Conservation (phyloP, 805 yeast genomes). For the Lachancea kluyveri region DNA sequence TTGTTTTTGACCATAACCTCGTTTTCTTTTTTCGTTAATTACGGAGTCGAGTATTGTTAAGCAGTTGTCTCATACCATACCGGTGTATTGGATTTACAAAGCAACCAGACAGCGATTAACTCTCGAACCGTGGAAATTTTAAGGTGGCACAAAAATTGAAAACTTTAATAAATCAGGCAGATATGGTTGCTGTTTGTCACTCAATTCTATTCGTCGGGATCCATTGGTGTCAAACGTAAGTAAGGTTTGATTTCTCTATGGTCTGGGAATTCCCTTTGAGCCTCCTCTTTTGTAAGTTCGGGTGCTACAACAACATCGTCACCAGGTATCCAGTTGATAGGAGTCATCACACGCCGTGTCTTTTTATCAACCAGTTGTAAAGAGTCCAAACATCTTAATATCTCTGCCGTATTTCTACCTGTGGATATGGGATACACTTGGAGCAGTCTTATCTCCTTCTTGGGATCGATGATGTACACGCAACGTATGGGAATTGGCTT, state of each 20-base stretch:
- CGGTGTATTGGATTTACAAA: no score
- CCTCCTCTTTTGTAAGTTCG: constrained; percentile 50
- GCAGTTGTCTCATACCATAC: no score
- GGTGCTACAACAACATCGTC: constrained; percentile 72
- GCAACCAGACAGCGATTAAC: no score
- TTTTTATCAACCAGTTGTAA: constrained; percentile 57
- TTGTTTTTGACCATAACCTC: no score
- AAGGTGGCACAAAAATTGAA: no score
- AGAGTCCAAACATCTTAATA: constrained; percentile 63
- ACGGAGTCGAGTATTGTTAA: no score
- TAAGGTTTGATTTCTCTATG: constrained; percentile 57
- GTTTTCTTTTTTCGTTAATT: no score
- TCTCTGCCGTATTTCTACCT: constrained; percentile 73
- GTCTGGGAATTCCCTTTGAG: constrained; percentile 54
- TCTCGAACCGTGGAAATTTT: no score
- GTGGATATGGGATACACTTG: constrained; percentile 69
- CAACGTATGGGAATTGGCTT: constrained; percentile 65
- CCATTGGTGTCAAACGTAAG: constrained; percentile 47
- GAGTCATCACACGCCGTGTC: constrained; percentile 50
- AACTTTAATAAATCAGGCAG: no score
- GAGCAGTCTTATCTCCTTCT: constrained; percentile 53
- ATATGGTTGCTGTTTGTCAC: no score
- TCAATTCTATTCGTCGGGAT: constrained; percentile 8
- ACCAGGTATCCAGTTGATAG: constrained; percentile 68
- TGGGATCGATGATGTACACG: constrained; percentile 65